A percentile compares a stretch with the other conserved stretches of the same genome.
phyloP scores from a whole-genome alignment of 169 alveolate genomes.

The Plasmodium vinckei region DNA sequence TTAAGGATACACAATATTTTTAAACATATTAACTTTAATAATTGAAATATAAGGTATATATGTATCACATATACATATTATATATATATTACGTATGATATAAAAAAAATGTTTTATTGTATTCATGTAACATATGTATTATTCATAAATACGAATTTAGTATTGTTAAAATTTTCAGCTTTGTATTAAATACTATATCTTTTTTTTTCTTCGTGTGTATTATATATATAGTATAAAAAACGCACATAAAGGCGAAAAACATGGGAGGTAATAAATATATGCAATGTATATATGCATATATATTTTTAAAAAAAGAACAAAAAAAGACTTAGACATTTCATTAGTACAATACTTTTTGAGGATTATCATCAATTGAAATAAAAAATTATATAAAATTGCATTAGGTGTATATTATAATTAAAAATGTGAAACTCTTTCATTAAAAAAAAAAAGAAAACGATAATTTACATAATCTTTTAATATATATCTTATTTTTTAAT shows the following conservation, averaged over 20 bases:
- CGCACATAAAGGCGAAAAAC: not conserved
- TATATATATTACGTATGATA: constrained; percentile 10
- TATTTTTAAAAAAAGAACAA: constrained; percentile 12
- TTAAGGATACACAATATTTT: constrained; percentile 12
- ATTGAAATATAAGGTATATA: constrained; percentile 4
- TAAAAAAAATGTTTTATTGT: constrained; percentile 8
- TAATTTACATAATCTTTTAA: constrained; percentile 3
- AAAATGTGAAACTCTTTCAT: constrained; percentile 18
- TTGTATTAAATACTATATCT: not conserved
- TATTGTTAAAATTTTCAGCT: constrained; percentile 1
- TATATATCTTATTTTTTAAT: constrained; percentile 26
- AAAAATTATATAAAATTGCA: constrained; percentile 12
- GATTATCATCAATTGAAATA: constrained; percentile 11
- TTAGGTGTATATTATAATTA: constrained; percentile 19
- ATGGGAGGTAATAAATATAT: constrained; percentile 2
- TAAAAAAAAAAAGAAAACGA: constrained; percentile 19
- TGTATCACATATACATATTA: constrained; percentile 6
- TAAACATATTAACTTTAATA: constrained; percentile 8
- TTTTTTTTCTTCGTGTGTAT: constrained; percentile 3
- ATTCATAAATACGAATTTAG: constrained; percentile 7
- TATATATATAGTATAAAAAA: not conserved
- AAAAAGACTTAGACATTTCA: constrained; percentile 66
- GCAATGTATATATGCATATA: not conserved
- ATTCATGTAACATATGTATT: constrained; percentile 7
- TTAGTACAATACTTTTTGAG: constrained; percentile 17